Percentiles rank a stretch among this genome's conserved stretches.
phyloP scores from a whole-genome alignment of 2,329 filamentous ascomycete genomes.

The Claviceps sorghi region DNA sequence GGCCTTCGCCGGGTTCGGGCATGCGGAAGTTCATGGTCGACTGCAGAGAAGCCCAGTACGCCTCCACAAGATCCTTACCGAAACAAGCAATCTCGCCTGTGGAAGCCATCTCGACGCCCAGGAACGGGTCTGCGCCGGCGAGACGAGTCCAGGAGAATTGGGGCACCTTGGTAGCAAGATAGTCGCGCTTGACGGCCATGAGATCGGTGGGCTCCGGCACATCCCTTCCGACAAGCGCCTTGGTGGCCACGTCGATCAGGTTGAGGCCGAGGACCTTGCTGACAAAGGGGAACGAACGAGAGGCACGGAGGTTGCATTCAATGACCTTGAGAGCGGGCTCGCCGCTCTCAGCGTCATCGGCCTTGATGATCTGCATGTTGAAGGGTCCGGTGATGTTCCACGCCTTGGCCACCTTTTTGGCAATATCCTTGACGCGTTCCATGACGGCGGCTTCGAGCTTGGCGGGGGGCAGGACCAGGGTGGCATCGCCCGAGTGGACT shows the following conservation, averaged over 20 bases:
- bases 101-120: slow-evolving; percentile 93
- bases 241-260: slow-evolving; percentile 92
- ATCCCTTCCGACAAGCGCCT: slow-evolving; percentile 72
- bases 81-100: slow-evolving; percentile 99
- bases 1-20: slow-evolving; percentile 84
- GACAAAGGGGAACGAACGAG: slow-evolving; percentile 95
- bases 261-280: slow-evolving; percentile 93
- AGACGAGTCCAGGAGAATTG: slow-evolving; percentile 99
- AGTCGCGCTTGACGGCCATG: slow-evolving; percentile 80
- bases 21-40: slow-evolving; percentile 99
- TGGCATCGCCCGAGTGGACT: slow-evolving; percentile 96
- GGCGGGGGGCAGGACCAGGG: slow-evolving; percentile 76
- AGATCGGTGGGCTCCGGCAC: slow-evolving; percentile 76
- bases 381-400: slow-evolving; percentile 97
- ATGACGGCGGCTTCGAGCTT: slow-evolving; percentile 65
- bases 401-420: slow-evolving; percentile 87
- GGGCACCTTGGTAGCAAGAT: slow-evolving; percentile 91
- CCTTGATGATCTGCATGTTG: slow-evolving; percentile 99
- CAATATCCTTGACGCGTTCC: slow-evolving; percentile 86
- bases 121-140: slow-evolving; percentile 89
- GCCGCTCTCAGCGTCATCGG: slow-evolving; percentile 58
- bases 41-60: slow-evolving; percentile 94
- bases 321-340: slow-evolving; percentile 81
- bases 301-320: slow-evolving; percentile 94
- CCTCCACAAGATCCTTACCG: slow-evolving; percentile 86